Base-by-base conservation (phyloP, 1,284 basidiomycete species). In the Tilletia setariae region DNA sequence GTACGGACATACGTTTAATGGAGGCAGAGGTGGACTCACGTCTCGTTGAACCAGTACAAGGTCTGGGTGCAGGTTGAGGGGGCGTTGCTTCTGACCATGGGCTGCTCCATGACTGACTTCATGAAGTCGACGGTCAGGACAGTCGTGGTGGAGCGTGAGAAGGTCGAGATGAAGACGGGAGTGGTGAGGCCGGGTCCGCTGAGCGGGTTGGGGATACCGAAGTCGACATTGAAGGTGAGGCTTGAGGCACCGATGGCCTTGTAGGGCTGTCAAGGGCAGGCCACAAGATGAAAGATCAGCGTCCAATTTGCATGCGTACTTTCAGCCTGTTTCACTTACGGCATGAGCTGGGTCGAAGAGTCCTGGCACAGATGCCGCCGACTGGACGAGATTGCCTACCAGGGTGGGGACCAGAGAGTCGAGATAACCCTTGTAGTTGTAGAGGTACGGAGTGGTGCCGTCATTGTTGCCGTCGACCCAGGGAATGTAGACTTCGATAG, bases 391-490 rank as follows among this genome's bases (percentile, higher is more conserved):
- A 21, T 61, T 61, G 30, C 56, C 56, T 16, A 61, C 32, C 9
- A 61, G 56, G 28, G 56, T 32, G 25, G 56, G 56, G 15, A 61
- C 19, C 28, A 61, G 56, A 9, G 32, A 30, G 56, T 35, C 56
- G 4, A 61, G 56, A 30, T 61, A 61, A 4, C 56, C 56, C 30
- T 61, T 61, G 28, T 32, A 30, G 56, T 61, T 61, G 32, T 61
- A 61, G 56, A 32, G 25, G 32, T 61, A 61, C 9, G 56, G 56
- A 25, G 56, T 61, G 1, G 56, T 19, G 56, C 56, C 56, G n/a
- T 61, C 56, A 13, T 35, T 13, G 13, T 61, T 61, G 35, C 56
- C 56, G 28, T 61, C 56, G 56, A 61, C 56, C 56, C 56, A 61
- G 32, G 56, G 56, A 21, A 61, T 61, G 56, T 61, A 61, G 28